Conservation (phyloP, 345 rosid species). For the Limnanthes douglasii region DNA sequence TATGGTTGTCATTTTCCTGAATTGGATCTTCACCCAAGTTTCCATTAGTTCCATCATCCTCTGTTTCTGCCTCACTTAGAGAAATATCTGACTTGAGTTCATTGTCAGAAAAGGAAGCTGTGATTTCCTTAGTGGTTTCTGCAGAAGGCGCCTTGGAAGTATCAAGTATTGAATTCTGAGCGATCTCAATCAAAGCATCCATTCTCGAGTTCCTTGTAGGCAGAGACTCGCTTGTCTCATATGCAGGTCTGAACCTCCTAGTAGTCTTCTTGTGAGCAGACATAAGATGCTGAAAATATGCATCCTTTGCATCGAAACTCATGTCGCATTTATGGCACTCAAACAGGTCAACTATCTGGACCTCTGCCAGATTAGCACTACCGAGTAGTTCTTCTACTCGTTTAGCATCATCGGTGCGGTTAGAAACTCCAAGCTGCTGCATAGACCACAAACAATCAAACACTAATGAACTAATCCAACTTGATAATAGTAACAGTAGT, state of each 20-base stretch:
- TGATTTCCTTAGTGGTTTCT: slow-evolving; percentile 15
- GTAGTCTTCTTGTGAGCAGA: slow-evolving; percentile 55
- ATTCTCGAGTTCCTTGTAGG: slow-evolving; percentile 47
- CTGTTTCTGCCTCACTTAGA: slow-evolving; percentile 15
- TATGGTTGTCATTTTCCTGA: slow-evolving; percentile 11
- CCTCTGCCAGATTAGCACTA: slow-evolving; percentile 39
- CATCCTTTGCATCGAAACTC: slow-evolving; percentile 48
- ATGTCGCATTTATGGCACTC: slow-evolving; percentile 57
- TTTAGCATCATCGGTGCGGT: slow-evolving; percentile 17
- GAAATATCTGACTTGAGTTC: slow-evolving; percentile 26
- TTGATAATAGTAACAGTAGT: slow-evolving; percentile 1
- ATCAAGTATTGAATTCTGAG: slow-evolving; percentile 56
- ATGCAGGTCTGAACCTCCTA: slow-evolving; percentile 46
- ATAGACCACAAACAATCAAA: slow-evolving; percentile 6
- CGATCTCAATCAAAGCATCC: slow-evolving; percentile 78
- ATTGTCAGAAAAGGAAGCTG: slow-evolving; percentile 14
- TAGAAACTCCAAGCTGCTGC: slow-evolving; percentile 19
- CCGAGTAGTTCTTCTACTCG: slow-evolving; percentile 19
- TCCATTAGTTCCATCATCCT: slow-evolving; percentile 11
- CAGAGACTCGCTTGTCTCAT: slow-evolving; percentile 21
- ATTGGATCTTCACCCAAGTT: slow-evolving; percentile 12
- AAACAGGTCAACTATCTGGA: slow-evolving; percentile 41
- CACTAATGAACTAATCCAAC: not conserved
- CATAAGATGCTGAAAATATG: slow-evolving; percentile 56
- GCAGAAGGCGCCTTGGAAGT: slow-evolving; percentile 16